A percentile compares a stretch with the other conserved stretches of the same genome.
Conservation (phyloP, 257 asterid species). For the Solanum lycopersicoides region DNA sequence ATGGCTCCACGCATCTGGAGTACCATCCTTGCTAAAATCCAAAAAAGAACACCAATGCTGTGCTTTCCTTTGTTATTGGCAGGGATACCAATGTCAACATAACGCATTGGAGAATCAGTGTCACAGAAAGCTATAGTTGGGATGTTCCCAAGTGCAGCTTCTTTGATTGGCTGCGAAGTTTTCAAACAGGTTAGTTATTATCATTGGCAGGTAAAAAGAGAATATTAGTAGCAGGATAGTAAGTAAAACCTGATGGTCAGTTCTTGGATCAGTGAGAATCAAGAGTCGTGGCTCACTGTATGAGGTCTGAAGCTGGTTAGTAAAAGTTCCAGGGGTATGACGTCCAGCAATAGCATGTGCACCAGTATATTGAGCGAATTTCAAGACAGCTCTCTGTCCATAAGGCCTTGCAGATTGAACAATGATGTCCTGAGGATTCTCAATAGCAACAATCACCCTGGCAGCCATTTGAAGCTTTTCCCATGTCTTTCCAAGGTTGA, state of each 20-base stretch:
- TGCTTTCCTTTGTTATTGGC: constrained; percentile 16
- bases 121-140: constrained; percentile 17
- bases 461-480: constrained; percentile 21
- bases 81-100: constrained; percentile 15
- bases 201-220: background rate
- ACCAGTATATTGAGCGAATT: constrained; percentile 16
- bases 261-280: constrained; percentile 14
- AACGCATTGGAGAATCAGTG: constrained; percentile 10
- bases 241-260: constrained; percentile 13
- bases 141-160: constrained; percentile 17
- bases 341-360: constrained; percentile 19
- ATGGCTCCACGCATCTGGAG: constrained; percentile 12
- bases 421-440: constrained; percentile 15
- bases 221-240: background rate
- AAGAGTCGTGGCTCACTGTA: constrained; percentile 11
- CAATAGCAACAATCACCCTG: constrained; percentile 14
- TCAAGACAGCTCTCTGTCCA: constrained; percentile 21
- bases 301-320: constrained; percentile 16
- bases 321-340: constrained; percentile 17
- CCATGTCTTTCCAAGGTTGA: constrained; percentile 17
- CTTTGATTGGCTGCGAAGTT: constrained; percentile 13
- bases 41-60: constrained; percentile 13
- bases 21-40: constrained; percentile 16
- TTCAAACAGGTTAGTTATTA: background rate
- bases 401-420: constrained; percentile 18